These are phyloP conservation scores for Berkeleyomyces basicola DNA, from an alignment of 2,329 filamentous ascomycete genomes.

Conservation along the genomic window DNA sequence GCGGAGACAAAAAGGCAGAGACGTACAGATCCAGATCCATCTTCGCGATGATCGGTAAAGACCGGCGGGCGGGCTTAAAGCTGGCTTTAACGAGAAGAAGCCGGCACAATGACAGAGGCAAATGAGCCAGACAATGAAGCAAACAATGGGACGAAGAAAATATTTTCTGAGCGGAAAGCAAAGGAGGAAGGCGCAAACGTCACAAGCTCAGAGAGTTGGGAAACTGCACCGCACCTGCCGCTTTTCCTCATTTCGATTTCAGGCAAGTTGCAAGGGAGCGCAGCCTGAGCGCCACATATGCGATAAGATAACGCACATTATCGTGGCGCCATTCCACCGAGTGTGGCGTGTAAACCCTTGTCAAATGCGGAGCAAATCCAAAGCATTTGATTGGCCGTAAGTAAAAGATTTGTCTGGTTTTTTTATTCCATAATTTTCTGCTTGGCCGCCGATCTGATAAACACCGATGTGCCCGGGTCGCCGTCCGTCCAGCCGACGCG, in stretches of 20 bases:
- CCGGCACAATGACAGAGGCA: neutral
- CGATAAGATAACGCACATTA: neutral
- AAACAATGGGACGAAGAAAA: neutral
- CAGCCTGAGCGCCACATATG: neutral
- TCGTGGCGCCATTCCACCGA: neutral
- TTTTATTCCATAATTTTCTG: neutral
- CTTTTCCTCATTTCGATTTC: neutral
- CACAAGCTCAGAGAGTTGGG: neutral
- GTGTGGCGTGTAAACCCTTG: neutral
- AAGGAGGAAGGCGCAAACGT: neutral
- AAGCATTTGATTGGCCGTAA: slow-evolving; percentile 3
- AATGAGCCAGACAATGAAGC: neutral
- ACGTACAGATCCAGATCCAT: slow-evolving; percentile 83
- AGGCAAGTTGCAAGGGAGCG: neutral
- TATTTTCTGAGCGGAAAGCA: neutral
- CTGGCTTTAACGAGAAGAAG: neutral
- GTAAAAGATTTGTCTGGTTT: neutral
- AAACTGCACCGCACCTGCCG: neutral
- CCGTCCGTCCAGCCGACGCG: neutral
- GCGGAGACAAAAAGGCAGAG: neutral
- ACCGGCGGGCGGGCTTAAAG: neutral
- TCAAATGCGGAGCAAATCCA: slow-evolving; percentile 8
- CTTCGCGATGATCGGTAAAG: slow-evolving; percentile 19
- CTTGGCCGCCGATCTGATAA: neutral
- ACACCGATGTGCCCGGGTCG: neutral